Percentiles rank a stretch among this genome's conserved stretches.
These are phyloP conservation scores for Cucumis variabilis DNA, from an alignment of 331 rosid genomes.

Conservation along the genomic window DNA sequence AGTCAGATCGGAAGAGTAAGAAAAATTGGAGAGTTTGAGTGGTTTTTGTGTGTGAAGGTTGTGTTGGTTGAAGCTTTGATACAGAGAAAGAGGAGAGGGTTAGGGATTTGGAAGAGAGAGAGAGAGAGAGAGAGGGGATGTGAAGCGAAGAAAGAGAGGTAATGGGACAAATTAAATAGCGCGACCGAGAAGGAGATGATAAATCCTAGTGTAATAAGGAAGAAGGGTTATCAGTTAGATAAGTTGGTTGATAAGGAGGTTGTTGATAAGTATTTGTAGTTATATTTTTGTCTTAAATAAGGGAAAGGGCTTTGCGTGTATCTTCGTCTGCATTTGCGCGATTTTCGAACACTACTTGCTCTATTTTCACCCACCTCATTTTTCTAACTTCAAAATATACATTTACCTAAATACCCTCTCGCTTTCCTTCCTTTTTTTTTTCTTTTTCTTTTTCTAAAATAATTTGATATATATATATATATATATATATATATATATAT, in stretches of 20 bases:
- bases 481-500: too few species aligned
- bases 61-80: slow-evolving; percentile 74
- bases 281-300: slow-evolving; percentile 43
- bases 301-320: slow-evolving; percentile 48
- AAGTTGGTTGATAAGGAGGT: rapidly evolving
- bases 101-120: slow-evolving; percentile 82
- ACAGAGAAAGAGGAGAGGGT: slow-evolving; percentile 45
- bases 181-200: slow-evolving; percentile 75
- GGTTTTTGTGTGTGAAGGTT: slow-evolving; percentile 63
- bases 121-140: slow-evolving; percentile 39
- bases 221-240: slow-evolving; percentile 8
- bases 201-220: slow-evolving; percentile 42
- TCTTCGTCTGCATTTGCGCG: slow-evolving; percentile 48
- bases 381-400: neutral
- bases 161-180: slow-evolving; percentile 81
- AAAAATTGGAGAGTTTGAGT: slow-evolving; percentile 43
- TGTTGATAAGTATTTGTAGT: rapidly evolving
- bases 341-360: slow-evolving; percentile 30
- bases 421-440: neutral
- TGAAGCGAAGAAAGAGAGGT: slow-evolving; percentile 71
- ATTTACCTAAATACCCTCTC: slow-evolving; percentile 15
- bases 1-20: slow-evolving; percentile 79
- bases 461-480: too few species aligned
- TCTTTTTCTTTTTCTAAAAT: too few species aligned
- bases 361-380: neutral